Percentiles rank a stretch among this genome's conserved stretches.
Conservation (phyloP, 371 early-diverging fungal genomes). For the Mucor saturninus region DNA sequence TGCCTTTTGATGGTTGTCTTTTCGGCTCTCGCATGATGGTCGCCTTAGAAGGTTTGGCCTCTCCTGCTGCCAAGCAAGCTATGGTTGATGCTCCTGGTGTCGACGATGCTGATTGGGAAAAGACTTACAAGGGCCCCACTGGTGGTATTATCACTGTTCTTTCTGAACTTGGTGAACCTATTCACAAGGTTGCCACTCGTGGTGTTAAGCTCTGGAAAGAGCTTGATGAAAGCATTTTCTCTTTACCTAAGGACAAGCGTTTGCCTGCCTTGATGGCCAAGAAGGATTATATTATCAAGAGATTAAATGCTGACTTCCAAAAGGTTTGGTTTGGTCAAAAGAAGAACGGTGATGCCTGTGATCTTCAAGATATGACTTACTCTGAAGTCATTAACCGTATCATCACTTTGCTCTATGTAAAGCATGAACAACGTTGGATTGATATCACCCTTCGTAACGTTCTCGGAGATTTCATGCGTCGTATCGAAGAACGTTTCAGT, state of each 20-base stretch:
- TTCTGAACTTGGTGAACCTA: constrained; percentile 96
- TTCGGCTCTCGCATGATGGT: constrained; percentile 97
- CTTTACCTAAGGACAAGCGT: constrained; percentile 90
- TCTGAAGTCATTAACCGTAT: constrained; percentile 86
- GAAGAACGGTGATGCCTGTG: constrained; percentile 74
- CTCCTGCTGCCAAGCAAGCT: constrained; percentile 86
- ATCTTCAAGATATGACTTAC: constrained; percentile 94
- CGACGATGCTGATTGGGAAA: constrained; percentile 89
- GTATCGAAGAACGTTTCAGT: constrained; percentile 93
- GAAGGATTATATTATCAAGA: constrained; percentile 92
- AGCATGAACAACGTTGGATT: constrained; percentile 86
- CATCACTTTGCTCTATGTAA: constrained; percentile 82
- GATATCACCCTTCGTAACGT: constrained; percentile 83
- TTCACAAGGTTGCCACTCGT: constrained; percentile 96
- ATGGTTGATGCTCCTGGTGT: constrained; percentile 93
- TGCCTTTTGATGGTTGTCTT: constrained; percentile 96
- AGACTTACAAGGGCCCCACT: constrained; percentile 88
- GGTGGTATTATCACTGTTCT: constrained; percentile 94
- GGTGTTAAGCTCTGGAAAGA: constrained; percentile 96
- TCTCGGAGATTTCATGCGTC: constrained; percentile 86
- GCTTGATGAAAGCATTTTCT: constrained; percentile 90
- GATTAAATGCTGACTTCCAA: constrained; percentile 91
- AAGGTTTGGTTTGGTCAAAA: constrained; percentile 95
- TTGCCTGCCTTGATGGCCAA: constrained; percentile 78
- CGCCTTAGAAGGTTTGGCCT: constrained; percentile 89